Base-by-base conservation (phyloP, 208 protist genomes). In the Leishmania major region DNA sequence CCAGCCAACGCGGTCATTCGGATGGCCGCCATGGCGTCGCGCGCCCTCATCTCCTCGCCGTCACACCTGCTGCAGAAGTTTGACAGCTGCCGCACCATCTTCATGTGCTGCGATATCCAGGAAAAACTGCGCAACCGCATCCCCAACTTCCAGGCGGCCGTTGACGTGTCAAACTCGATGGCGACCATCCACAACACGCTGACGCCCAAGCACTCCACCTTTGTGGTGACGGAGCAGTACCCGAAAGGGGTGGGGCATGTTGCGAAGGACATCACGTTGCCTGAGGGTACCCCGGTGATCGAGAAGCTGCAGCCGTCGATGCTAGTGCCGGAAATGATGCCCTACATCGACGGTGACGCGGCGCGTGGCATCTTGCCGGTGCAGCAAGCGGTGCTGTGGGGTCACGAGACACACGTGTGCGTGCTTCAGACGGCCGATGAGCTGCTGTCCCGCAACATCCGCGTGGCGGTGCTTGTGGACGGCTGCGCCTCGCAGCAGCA, bases 361-460 rank as follows among this genome's bases (percentile, higher is more conserved):
- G 78, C 49, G 25, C 69, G 70, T 7, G 78, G 78, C 51, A 71
- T 86, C 13, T 59, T 86, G 49, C 83, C 83, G 31, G 84, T 92
- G 49, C 82, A 89, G 45, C 87, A 87, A 77, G 92, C 95, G 3
- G 86, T 96, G 13, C 51, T 97, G 49, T 94, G 93, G 75, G 94
- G 94, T 43, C 92, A 95, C 51, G 94, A 97, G 80, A 91, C 79
- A 0, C 94, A 97, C 66, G 92, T 95, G 69, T 97, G 94, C 77
- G 85, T 97, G 6, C 72, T 95, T n/a, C 91, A 96, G 80, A 97
- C 94, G 7, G 90, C 87, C 22, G 87, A 86, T 15, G 93, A 93
- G 25, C 85, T 97, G 62, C 82, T 97, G 75, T 84, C 91, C 59
- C 75, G 85, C 60, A 86, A 89, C 55, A 94, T 94, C 71, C 80